phyloP scores from a whole-genome alignment of 208 protist genomes.

The Naegleria gruberi region DNA sequence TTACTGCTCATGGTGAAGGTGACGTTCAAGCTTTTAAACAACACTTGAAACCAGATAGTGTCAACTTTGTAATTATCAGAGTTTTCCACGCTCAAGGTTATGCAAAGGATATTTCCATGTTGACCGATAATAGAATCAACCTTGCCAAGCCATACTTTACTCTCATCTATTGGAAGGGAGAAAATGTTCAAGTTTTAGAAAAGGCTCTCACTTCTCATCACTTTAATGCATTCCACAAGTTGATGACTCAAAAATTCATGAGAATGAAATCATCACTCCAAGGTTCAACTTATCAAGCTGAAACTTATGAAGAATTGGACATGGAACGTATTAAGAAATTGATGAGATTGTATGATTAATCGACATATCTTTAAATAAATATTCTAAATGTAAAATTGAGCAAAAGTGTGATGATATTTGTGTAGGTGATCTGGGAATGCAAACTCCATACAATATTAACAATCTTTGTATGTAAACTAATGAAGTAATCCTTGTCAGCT shows the following conservation, averaged over 20 bases:
- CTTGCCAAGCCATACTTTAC: not conserved
- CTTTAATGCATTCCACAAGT: slow-evolving; percentile 5
- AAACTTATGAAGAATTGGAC: not conserved
- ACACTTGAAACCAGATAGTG: not conserved
- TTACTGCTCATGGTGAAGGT: not conserved
- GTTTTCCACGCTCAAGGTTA: slow-evolving; percentile 13
- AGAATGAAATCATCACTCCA: not conserved
- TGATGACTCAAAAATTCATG: not conserved
- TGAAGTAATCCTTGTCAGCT: no score
- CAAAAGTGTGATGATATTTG: no score
- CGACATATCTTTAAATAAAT: no score
- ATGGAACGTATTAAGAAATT: not conserved
- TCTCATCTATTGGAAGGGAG: slow-evolving; percentile 11
- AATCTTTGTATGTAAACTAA: no score
- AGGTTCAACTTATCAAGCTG: slow-evolving; percentile 1
- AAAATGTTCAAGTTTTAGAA: not conserved
- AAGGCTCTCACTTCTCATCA: slow-evolving; percentile 8
- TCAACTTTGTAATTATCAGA: not conserved
- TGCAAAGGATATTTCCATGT: not conserved
- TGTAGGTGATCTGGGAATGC: no score
- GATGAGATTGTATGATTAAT: slow-evolving; percentile 16
- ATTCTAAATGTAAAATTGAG: no score
- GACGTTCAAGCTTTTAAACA: not conserved
- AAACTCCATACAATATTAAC: no score
- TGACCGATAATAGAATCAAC: not conserved